phyloP scores from a whole-genome alignment of 352 stramenopile genomes.

The Sclerospora graminicola region DNA sequence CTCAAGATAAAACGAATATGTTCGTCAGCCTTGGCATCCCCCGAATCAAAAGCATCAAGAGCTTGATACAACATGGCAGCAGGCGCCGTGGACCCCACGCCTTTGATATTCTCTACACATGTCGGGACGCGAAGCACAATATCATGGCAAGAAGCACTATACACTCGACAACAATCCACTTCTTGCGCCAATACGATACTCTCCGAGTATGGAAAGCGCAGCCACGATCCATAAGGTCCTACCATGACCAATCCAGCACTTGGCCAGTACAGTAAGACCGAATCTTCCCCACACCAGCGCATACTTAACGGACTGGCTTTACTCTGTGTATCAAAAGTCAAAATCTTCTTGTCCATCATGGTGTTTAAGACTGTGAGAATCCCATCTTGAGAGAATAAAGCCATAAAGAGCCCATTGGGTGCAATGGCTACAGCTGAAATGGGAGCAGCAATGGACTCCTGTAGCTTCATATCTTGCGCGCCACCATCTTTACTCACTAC shows the following conservation, averaged over 20 bases:
- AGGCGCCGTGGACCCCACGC: constrained; percentile 76
- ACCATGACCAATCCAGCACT: constrained; percentile 78
- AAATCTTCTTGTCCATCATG: constrained; percentile 92
- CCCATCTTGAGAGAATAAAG: constrained; percentile 90
- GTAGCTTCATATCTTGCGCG: constrained; percentile 76
- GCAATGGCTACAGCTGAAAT: constrained; percentile 90
- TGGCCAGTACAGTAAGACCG: constrained; percentile 83
- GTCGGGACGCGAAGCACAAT: constrained; percentile 80
- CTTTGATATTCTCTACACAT: constrained; percentile 80
- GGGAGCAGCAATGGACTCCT: constrained; percentile 67
- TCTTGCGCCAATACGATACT: constrained; percentile 59
- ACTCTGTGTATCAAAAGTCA: constrained; percentile 83
- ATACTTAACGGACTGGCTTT: constrained; percentile 64
- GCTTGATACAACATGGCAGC: constrained; percentile 88
- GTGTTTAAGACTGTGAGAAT: constrained; percentile 93
- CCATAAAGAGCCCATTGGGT: constrained; percentile 92
- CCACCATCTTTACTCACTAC: constrained; percentile 61
- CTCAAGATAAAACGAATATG: constrained; percentile 85
- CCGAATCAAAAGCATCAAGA: constrained; percentile 81
- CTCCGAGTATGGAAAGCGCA: constrained; percentile 76
- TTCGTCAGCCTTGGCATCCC: constrained; percentile 82
- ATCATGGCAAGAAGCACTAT: constrained; percentile 63
- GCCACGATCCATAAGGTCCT: constrained; percentile 76
- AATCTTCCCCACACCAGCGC: constrained; percentile 87
- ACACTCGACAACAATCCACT: constrained; percentile 67